A percentile compares a stretch with the other conserved stretches of the same genome.
These are phyloP conservation scores for Colletotrichum sp. DNA, from an alignment of 2,329 filamentous ascomycete genomes.

Conservation along the genomic window DNA sequence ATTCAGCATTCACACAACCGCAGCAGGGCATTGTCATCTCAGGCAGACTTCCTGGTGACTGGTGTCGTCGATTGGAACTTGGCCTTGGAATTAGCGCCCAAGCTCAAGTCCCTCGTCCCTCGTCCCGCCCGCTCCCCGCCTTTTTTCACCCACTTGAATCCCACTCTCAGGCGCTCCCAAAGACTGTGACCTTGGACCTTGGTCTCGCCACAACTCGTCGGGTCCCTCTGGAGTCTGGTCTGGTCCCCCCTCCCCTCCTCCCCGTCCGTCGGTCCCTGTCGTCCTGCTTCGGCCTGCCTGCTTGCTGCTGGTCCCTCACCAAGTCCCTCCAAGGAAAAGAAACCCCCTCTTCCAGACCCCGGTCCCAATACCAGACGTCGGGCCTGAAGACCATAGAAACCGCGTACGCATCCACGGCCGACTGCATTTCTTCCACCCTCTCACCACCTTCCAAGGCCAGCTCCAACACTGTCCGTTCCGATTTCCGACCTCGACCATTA, in stretches of 20 bases:
- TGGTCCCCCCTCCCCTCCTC: background rate
- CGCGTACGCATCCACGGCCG: conserved; percentile 6
- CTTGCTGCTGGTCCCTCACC: background rate
- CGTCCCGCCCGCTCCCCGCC: conserved; percentile 13
- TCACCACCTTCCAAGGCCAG: background rate
- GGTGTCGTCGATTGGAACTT: background rate
- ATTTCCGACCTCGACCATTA: background rate
- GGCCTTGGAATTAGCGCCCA: conserved; percentile 21
- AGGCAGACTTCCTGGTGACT: background rate
- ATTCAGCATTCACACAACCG: background rate
- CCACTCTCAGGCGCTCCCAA: conserved; percentile 9
- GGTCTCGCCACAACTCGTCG: background rate
- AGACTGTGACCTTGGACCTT: background rate
- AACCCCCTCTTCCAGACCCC: background rate
- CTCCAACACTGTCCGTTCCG: background rate
- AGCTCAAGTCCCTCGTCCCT: background rate
- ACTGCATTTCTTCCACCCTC: background rate
- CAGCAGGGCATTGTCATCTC: background rate
- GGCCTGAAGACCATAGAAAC: background rate
- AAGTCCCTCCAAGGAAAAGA: background rate
- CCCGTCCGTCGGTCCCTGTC: background rate
- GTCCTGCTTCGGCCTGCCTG: background rate
- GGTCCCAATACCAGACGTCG: conserved; percentile 1
- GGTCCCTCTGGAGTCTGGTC: background rate
- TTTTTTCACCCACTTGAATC: conserved; percentile 13